phyloP scores from a whole-genome alignment of 140 eudicot genomes.

The Flaveria floridana region DNA sequence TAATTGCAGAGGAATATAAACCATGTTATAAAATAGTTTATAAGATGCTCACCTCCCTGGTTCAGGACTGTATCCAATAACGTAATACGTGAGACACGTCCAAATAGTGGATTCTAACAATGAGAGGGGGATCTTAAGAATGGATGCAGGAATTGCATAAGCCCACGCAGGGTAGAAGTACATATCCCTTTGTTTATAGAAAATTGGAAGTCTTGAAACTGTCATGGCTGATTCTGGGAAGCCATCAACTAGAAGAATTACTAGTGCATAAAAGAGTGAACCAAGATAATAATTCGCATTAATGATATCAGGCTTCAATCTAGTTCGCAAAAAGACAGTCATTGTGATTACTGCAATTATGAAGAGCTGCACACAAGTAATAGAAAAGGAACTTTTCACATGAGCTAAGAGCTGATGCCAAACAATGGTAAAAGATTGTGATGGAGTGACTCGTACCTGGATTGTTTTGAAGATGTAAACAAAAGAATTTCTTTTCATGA shows the following conservation, averaged over 20 bases:
- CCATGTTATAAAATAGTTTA: not conserved
- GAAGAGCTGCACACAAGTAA: constrained; percentile 46
- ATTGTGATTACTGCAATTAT: constrained; percentile 49
- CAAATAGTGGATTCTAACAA: constrained; percentile 51
- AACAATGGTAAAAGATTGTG: not conserved
- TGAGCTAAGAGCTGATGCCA: not conserved
- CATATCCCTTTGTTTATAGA: constrained; percentile 64
- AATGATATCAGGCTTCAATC: constrained; percentile 45
- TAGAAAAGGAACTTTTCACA: constrained; percentile 39
- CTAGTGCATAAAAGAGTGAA: constrained; percentile 47
- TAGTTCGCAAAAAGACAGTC: constrained; percentile 54
- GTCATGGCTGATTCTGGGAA: constrained; percentile 55
- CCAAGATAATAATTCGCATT: constrained; percentile 53
- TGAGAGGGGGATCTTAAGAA: constrained; percentile 57
- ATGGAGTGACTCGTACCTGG: constrained; percentile 38
- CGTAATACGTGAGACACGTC: constrained; percentile 59
- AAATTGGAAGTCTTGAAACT: constrained; percentile 53
- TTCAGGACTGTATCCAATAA: constrained; percentile 61
- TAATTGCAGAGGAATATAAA: not conserved
- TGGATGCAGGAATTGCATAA: constrained; percentile 55
- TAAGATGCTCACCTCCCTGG: constrained; percentile 50
- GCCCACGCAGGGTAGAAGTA: constrained; percentile 72
- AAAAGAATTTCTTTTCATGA: constrained; percentile 61
- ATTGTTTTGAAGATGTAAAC: constrained; percentile 48
- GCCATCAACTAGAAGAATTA: constrained; percentile 54